These are phyloP conservation scores for Yamadazyma phyllophila DNA, from an alignment of 805 yeast species.

Conservation along the genomic window DNA sequence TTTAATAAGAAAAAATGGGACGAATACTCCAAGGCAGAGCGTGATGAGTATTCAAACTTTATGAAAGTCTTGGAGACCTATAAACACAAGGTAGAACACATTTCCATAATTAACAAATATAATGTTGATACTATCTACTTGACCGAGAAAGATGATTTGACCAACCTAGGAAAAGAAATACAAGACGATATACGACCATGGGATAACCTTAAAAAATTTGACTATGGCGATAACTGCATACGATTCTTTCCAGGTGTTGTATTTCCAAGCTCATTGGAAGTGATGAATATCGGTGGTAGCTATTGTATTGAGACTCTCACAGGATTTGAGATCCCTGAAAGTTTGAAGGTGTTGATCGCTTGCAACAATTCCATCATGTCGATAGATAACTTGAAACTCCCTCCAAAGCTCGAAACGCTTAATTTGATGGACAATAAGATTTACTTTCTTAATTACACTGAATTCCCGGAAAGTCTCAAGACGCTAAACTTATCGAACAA, in stretches of 20 bases:
- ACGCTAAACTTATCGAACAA: constrained; percentile 38
- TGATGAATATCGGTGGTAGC: constrained; percentile 40
- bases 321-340: constrained; percentile 39
- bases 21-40: constrained; percentile 25
- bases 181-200: constrained; percentile 35
- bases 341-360: constrained; percentile 28
- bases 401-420: constrained; percentile 30
- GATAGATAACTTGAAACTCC: constrained; percentile 37
- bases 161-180: constrained; percentile 34
- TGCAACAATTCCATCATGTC: constrained; percentile 33
- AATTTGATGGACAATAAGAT: constrained; percentile 36
- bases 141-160: constrained; percentile 33
- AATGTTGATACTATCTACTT: constrained; percentile 31
- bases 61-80: constrained; percentile 20
- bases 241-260: constrained; percentile 38
- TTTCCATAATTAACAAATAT: constrained; percentile 39
- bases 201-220: constrained; percentile 32
- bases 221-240: constrained; percentile 38
- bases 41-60: constrained; percentile 23
- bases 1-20: constrained; percentile 33
- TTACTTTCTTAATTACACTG: constrained; percentile 38
- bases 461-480: constrained; percentile 31
- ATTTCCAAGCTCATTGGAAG: constrained; percentile 37
- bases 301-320: constrained; percentile 36
- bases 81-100: constrained; percentile 33